Evolutionary conservation across 2,329 filamentous ascomycete species (phyloP).

Genomic region (Neurospora sp.): DNA sequence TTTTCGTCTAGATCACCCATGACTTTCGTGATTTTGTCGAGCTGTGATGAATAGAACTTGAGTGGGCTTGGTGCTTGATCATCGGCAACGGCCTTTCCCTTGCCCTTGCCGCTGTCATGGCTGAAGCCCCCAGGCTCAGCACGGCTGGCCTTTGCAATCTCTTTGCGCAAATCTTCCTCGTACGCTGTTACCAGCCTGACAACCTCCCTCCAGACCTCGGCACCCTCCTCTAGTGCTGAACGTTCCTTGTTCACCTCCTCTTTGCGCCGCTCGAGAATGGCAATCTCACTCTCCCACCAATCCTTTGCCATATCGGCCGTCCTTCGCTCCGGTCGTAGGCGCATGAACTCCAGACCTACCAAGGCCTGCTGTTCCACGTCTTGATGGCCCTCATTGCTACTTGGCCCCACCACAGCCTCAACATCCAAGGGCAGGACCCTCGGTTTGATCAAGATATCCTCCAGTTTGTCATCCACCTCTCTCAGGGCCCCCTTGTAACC

Average conservation of each 20-base stretch:
- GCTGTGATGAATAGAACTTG: slow-evolving; percentile 29
- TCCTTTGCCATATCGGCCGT: slow-evolving; percentile 61
- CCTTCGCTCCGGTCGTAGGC: slow-evolving; percentile 51
- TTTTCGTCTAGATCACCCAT: slow-evolving; percentile 45
- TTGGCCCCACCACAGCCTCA: slow-evolving; percentile 26
- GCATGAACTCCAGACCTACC: slow-evolving; percentile 44
- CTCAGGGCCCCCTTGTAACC: slow-evolving; percentile 59
- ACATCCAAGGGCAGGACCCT: slow-evolving; percentile 43
- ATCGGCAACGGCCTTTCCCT: slow-evolving; percentile 21
- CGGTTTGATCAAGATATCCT: slow-evolving; percentile 47
- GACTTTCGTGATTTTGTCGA: slow-evolving; percentile 46
- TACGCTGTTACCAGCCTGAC: slow-evolving; percentile 51
- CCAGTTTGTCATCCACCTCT: slow-evolving; percentile 54
- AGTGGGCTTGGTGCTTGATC: slow-evolving; percentile 22
- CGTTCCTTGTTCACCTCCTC: slow-evolving; percentile 50
- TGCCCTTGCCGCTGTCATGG: slow-evolving; percentile 19
- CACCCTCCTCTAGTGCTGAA: slow-evolving; percentile 57
- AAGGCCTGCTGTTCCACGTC: slow-evolving; percentile 20
- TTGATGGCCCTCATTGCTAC: background rate
- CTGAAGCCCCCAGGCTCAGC: slow-evolving; percentile 11
- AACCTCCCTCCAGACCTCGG: slow-evolving; percentile 54
- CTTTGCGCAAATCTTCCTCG: slow-evolving; percentile 49
- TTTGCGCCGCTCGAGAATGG: slow-evolving; percentile 43
- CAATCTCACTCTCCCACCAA: slow-evolving; percentile 59
- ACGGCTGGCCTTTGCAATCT: slow-evolving; percentile 31